Percentiles rank a stretch among this genome's conserved stretches.
Conservation (phyloP, 2,329 filamentous ascomycete genomes). For the Apiospora koreana region DNA sequence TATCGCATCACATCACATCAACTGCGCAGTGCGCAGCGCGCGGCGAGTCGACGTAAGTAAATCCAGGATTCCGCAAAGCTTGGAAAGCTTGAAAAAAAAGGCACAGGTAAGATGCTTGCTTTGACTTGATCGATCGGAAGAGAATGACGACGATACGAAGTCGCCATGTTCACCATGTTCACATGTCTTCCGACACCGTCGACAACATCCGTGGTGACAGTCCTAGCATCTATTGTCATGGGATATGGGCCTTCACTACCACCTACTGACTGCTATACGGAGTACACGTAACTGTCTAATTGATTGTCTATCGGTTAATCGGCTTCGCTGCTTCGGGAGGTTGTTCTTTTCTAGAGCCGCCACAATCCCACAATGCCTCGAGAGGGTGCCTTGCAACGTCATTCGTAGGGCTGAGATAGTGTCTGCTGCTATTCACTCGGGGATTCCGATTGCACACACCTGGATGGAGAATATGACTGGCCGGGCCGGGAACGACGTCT, state of each 20-base stretch:
- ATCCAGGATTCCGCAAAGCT: not conserved
- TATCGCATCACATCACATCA: not conserved
- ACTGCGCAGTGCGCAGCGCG: not conserved
- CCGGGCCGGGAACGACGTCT: not conserved
- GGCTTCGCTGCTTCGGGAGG: not conserved
- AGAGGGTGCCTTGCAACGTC: not conserved
- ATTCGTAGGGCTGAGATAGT: slow-evolving; percentile 1
- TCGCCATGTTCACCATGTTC: not conserved
- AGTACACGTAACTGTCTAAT: not conserved
- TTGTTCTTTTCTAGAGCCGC: not conserved
- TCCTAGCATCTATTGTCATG: not conserved
- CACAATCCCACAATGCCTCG: not conserved
- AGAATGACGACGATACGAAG: not conserved
- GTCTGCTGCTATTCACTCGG: not conserved
- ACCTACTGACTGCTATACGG: too few species aligned
- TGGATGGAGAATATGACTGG: not conserved
- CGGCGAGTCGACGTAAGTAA: not conserved
- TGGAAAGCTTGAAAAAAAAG: not conserved
- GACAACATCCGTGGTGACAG: not conserved
- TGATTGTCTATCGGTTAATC: not conserved
- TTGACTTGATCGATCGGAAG: not conserved
- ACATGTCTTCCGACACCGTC: not conserved
- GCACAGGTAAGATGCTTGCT: not conserved
- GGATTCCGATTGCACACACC: not conserved
- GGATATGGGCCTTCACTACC: not conserved